These are phyloP conservation scores for Geotrichum aggregatum DNA, from an alignment of 1,139 yeast species.

Conservation along the genomic window DNA sequence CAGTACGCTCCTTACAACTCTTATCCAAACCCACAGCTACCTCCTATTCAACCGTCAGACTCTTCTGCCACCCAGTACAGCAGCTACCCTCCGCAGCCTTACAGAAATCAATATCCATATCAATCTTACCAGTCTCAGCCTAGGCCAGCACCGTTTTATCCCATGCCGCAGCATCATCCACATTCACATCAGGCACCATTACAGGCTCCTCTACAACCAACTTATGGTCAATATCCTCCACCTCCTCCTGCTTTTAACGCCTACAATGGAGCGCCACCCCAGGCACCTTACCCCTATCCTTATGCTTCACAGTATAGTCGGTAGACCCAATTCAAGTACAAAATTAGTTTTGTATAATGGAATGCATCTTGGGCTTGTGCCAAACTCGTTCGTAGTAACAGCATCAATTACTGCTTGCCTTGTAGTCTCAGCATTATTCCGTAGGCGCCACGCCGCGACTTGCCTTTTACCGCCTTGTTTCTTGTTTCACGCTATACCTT, in stretches of 20 bases:
- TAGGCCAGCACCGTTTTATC: background rate
- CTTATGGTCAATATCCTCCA: background rate
- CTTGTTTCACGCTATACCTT: no score
- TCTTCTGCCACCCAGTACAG: background rate
- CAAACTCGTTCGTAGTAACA: no score
- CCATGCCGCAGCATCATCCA: slow-evolving; percentile 1
- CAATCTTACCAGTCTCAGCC: background rate
- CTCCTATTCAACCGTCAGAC: background rate
- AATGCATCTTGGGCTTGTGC: no score
- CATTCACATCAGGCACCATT: slow-evolving; percentile 9
- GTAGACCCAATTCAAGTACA: no score
- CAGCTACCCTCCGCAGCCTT: background rate
- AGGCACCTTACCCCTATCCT: slow-evolving; percentile 2
- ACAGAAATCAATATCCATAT: background rate
- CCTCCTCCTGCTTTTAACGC: background rate
- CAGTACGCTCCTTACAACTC: background rate
- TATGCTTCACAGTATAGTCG: slow-evolving; percentile 7
- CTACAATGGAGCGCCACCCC: slow-evolving; percentile 11
- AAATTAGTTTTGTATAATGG: no score
- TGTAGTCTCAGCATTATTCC: no score
- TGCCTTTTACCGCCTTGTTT: no score
- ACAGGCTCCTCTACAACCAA: slow-evolving; percentile 18
- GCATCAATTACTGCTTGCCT: no score
- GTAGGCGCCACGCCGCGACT: no score
- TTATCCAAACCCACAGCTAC: background rate